Conservation (phyloP, 352 stramenopile species). For the Pythium brassicae region DNA sequence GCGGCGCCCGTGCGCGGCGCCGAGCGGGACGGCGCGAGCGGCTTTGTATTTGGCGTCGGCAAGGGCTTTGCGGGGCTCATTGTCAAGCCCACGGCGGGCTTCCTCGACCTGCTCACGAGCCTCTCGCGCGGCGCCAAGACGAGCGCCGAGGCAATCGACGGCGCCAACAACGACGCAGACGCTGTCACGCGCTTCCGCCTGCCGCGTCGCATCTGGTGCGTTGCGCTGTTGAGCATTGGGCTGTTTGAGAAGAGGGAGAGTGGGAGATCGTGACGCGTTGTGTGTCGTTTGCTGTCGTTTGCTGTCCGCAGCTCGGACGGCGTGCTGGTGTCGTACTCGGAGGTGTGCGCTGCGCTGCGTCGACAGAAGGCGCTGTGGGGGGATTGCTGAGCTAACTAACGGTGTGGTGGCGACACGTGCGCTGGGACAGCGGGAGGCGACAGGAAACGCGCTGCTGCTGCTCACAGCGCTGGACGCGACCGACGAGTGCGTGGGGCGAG, state of each 20-base stretch:
- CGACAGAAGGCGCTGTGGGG: background rate
- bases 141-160: slow-evolving; percentile 75
- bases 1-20: slow-evolving; percentile 72
- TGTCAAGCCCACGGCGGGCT: slow-evolving; percentile 78
- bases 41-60: slow-evolving; percentile 81
- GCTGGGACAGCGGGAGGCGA: slow-evolving; percentile 40
- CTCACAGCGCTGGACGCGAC: slow-evolving; percentile 72
- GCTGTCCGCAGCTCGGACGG: slow-evolving; percentile 48
- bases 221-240: slow-evolving; percentile 1
- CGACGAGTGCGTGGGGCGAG: slow-evolving; percentile 63
- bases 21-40: slow-evolving; percentile 66
- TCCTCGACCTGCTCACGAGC: slow-evolving; percentile 80
- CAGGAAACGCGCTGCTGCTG: slow-evolving; percentile 69
- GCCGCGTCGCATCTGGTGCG: slow-evolving; percentile 72
- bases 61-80: slow-evolving; percentile 81
- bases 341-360: slow-evolving; percentile 18
- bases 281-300: too few species aligned
- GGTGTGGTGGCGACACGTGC: background rate
- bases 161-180: slow-evolving; percentile 39
- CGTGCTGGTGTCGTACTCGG: slow-evolving; percentile 78
- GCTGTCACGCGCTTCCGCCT: slow-evolving; percentile 61
- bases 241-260: background rate
- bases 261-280: background rate
- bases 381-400: background rate
- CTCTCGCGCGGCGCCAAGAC: slow-evolving; percentile 78